A percentile compares a stretch with the other conserved stretches of the same genome.
Evolutionary conservation across 2,329 filamentous ascomycete species (phyloP).

Genomic region (Xylariaceae sp.): DNA sequence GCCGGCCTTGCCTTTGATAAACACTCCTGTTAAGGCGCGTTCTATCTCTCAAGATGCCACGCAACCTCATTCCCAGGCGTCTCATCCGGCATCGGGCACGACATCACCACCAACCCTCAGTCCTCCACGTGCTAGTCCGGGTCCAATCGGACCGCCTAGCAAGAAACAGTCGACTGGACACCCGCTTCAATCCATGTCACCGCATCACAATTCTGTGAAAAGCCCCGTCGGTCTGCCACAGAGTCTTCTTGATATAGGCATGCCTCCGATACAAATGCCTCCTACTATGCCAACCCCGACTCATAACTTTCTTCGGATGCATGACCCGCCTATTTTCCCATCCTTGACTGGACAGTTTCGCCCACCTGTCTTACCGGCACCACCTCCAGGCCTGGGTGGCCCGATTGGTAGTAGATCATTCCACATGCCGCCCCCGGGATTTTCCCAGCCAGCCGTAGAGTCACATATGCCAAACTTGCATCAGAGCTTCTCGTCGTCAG

Average conservation of each 20-base stretch:
- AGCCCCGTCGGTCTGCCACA: constrained; percentile 50
- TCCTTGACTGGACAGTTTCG: constrained; percentile 40
- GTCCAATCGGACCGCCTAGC: constrained; percentile 56
- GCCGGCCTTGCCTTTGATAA: constrained; percentile 74
- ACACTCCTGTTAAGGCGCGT: constrained; percentile 71
- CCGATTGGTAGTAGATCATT: constrained; percentile 41
- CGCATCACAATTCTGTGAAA: constrained; percentile 51
- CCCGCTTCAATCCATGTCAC: constrained; percentile 56
- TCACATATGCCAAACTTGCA: constrained; percentile 35
- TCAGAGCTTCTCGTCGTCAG: constrained; percentile 35
- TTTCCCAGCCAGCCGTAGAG: constrained; percentile 40
- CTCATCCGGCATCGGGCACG: constrained; percentile 53
- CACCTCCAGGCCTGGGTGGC: constrained; percentile 46
- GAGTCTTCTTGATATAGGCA: constrained; percentile 39
- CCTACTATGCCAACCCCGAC: constrained; percentile 53
- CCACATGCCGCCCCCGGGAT: constrained; percentile 49
- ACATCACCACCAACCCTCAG: constrained; percentile 57
- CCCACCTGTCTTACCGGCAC: constrained; percentile 44
- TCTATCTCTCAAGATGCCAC: constrained; percentile 76
- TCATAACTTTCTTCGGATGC: constrained; percentile 39
- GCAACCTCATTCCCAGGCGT: constrained; percentile 62
- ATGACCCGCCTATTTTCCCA: constrained; percentile 41
- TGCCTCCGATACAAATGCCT: constrained; percentile 53
- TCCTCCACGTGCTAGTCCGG: constrained; percentile 60
- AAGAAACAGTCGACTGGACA: constrained; percentile 48